phyloP scores from a whole-genome alignment of 352 stramenopile genomes.

The Paralagenidium karlingii region DNA sequence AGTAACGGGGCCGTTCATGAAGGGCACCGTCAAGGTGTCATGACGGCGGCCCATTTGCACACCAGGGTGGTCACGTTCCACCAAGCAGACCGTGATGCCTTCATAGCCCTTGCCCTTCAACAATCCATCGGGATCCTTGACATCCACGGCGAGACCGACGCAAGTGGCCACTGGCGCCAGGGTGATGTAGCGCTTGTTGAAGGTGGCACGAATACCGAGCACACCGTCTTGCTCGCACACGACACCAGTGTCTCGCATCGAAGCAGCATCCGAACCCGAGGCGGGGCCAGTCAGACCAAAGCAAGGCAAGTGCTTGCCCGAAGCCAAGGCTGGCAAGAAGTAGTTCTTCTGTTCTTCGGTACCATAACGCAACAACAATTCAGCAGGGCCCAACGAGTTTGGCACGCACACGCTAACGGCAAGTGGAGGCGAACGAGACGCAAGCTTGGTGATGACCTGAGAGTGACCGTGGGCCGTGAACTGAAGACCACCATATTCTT shows the following conservation, averaged over 20 bases:
- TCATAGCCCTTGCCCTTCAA: constrained; percentile 88
- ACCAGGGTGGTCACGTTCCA: constrained; percentile 91
- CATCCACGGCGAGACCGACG: constrained; percentile 94
- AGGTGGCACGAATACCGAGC: constrained; percentile 90
- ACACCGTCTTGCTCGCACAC: constrained; percentile 92
- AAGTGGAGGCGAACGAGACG: constrained; percentile 83
- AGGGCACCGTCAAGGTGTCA: constrained; percentile 91
- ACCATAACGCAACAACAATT: constrained; percentile 93
- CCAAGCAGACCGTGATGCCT: constrained; percentile 93
- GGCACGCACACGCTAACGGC: constrained; percentile 93
- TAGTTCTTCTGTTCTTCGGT: constrained; percentile 94
- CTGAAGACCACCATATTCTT: constrained; percentile 89
- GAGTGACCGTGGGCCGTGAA: constrained; percentile 87
- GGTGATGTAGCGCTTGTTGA: constrained; percentile 99
- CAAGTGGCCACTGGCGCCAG: constrained; percentile 94
- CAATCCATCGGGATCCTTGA: constrained; percentile 91
- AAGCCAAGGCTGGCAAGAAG: constrained; percentile 88
- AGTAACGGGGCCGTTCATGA: constrained; percentile 97
- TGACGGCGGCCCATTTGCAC: constrained; percentile 93
- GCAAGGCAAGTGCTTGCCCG: constrained; percentile 94
- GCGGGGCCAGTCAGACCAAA: constrained; percentile 94
- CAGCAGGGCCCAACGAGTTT: constrained; percentile 94
- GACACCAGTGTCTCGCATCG: constrained; percentile 90
- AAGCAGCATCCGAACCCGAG: constrained; percentile 91
- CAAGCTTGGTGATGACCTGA: constrained; percentile 89